Conservation (phyloP, 2,329 filamentous ascomycete genomes). For the Chrysosporium queenslandicum region DNA sequence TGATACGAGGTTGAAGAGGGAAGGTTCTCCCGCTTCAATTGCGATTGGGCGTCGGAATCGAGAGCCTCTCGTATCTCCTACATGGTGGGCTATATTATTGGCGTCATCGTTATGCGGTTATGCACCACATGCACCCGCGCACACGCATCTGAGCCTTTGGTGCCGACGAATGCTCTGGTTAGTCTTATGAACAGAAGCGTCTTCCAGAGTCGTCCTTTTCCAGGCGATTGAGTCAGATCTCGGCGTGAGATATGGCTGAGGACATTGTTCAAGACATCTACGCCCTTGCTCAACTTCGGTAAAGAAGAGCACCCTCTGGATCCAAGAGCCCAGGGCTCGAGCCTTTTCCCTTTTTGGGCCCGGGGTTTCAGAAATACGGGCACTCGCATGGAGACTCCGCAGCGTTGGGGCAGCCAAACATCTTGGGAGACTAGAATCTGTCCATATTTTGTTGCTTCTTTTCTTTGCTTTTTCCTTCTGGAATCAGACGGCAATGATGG, state of each 20-base stretch:
- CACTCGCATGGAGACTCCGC: background rate
- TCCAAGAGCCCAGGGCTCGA: background rate
- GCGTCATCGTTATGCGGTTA: too few species aligned
- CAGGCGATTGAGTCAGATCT: too few species aligned
- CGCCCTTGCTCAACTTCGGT: background rate
- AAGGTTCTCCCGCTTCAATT: background rate
- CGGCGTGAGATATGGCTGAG: too few species aligned
- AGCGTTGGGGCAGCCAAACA: background rate
- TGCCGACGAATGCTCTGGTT: too few species aligned
- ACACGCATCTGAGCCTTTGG: too few species aligned
- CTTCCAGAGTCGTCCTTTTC: too few species aligned
- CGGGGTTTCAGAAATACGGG: slow-evolving; percentile 1
- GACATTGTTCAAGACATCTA: too few species aligned
- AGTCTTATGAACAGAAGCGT: too few species aligned
- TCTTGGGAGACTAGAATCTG: background rate
- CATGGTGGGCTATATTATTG: too few species aligned
- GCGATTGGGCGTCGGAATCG: background rate
- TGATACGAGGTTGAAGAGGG: slow-evolving; percentile 3
- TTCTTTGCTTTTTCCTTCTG: background rate
- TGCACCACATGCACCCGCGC: too few species aligned
- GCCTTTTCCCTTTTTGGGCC: background rate
- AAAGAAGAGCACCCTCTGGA: background rate
- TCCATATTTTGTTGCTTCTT: background rate
- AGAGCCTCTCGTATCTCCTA: slow-evolving; percentile 1
- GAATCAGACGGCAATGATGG: background rate